These are phyloP conservation scores for Penicillium antarcticum DNA, from an alignment of 495 filamentous ascomycete species.

Conservation along the genomic window DNA sequence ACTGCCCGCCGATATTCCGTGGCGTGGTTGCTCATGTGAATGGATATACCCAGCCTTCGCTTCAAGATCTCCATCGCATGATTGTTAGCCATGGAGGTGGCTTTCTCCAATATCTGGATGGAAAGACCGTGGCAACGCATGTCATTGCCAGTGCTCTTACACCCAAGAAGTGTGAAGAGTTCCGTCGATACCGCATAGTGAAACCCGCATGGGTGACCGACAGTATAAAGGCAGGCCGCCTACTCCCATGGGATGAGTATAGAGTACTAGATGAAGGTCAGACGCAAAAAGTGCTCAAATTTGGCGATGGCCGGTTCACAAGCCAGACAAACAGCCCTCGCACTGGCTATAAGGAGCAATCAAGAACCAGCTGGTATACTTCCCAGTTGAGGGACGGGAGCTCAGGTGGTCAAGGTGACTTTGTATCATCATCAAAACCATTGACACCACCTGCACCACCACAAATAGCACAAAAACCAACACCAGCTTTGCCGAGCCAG, in stretches of 20 bases:
- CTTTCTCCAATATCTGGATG: constrained; percentile 92
- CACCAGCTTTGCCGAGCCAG: constrained; percentile 1
- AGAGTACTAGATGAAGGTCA: constrained; percentile 76
- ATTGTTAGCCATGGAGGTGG: constrained; percentile 89
- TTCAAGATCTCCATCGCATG: constrained; percentile 80
- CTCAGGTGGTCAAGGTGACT: constrained; percentile 5
- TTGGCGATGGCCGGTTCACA: constrained; percentile 64
- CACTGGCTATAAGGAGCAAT: constrained; percentile 69
- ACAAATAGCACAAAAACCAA: not conserved
- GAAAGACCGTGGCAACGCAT: constrained; percentile 90
- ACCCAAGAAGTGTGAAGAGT: constrained; percentile 87
- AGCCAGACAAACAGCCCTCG: constrained; percentile 59
- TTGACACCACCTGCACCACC: constrained; percentile 5
- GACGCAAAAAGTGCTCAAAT: constrained; percentile 73
- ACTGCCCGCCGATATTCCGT: constrained; percentile 81
- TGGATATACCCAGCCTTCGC: constrained; percentile 88
- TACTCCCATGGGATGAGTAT: constrained; percentile 83
- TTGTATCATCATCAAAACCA: not conserved
- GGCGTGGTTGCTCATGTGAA: constrained; percentile 87
- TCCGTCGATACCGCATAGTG: constrained; percentile 80
- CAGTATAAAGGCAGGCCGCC: constrained; percentile 71
- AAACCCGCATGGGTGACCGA: constrained; percentile 97
- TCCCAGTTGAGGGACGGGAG: constrained; percentile 54
- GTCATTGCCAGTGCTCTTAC: constrained; percentile 89
- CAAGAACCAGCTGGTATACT: constrained; percentile 74